phyloP scores from a whole-genome alignment of 257 asterid genomes.

The Solanum bukasovii region DNA sequence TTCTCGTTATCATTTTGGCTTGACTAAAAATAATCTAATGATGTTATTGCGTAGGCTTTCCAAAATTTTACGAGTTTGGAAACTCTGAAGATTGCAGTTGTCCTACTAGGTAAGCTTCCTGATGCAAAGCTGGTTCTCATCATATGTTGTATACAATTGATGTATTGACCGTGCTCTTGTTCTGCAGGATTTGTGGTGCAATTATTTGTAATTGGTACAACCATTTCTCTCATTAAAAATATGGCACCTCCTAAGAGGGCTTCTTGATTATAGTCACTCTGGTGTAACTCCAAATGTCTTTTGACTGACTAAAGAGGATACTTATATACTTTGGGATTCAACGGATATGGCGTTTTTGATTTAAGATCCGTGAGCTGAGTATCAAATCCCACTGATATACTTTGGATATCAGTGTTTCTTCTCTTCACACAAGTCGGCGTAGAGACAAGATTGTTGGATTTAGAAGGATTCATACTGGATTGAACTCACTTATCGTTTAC shows the following conservation, averaged over 20 bases:
- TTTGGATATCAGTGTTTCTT: not conserved
- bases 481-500: not conserved
- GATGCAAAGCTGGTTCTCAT: not conserved
- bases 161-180: not conserved
- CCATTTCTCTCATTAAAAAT: slow-evolving; percentile 45
- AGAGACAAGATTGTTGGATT: not conserved
- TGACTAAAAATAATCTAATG: not conserved
- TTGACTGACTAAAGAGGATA: not conserved
- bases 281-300: not conserved
- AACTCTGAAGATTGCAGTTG: slow-evolving; percentile 24
- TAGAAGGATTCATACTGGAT: not conserved
- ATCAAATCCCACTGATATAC: not conserved
- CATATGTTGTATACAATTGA: not conserved
- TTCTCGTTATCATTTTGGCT: not conserved
- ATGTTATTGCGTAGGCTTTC: slow-evolving; percentile 27
- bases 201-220: slow-evolving; percentile 19
- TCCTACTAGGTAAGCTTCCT: slow-evolving; percentile 41
- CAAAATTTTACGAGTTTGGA: slow-evolving; percentile 45
- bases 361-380: not conserved
- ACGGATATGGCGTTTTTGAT: not conserved
- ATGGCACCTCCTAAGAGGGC: slow-evolving; percentile 92
- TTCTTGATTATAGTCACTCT: slow-evolving; percentile 16
- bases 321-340: not conserved
- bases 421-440: not conserved
- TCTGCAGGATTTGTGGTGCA: slow-evolving; percentile 48